Conservation (phyloP, 2,329 filamentous ascomycete species). For the Leptographium radiaticola region DNA sequence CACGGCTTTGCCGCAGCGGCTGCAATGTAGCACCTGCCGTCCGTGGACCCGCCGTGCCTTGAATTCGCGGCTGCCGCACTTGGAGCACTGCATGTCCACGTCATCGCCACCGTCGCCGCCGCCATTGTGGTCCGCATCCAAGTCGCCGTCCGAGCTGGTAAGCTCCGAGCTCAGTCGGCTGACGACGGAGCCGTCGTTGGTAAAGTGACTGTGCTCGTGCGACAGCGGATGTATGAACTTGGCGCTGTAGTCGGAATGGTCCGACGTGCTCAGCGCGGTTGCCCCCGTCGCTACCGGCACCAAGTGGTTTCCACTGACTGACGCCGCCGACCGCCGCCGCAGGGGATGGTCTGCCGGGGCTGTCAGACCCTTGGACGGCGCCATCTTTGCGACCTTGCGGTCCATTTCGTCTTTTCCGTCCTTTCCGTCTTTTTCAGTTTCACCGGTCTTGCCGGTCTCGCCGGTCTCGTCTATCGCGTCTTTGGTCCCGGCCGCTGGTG, state of each 20-base stretch:
- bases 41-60: conserved; percentile 42
- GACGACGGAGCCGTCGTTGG: conserved; percentile 23
- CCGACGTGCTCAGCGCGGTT: neutral
- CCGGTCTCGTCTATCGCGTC: neutral
- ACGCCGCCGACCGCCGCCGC: neutral
- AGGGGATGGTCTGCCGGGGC: neutral
- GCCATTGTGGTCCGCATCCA: neutral
- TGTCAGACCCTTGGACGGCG: neutral
- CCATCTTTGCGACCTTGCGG: neutral
- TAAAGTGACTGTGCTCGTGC: conserved; percentile 1
- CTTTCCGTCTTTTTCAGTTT: no score
- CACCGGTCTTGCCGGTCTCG: no score
- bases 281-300: neutral
- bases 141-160: conserved; percentile 22
- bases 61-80: conserved; percentile 50
- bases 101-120: conserved; percentile 11
- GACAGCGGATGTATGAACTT: neutral
- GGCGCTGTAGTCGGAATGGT: neutral
- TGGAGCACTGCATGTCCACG: conserved; percentile 38
- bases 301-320: neutral
- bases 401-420: neutral
- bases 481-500: neutral
- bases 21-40: conserved; percentile 47
- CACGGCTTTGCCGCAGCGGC: conserved; percentile 31
- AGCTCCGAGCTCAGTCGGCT: conserved; percentile 47